A percentile compares a stretch with the other conserved stretches of the same genome.
phyloP scores from a whole-genome alignment of 306 rosid genomes.

The Hylodesmum podocarpum region DNA sequence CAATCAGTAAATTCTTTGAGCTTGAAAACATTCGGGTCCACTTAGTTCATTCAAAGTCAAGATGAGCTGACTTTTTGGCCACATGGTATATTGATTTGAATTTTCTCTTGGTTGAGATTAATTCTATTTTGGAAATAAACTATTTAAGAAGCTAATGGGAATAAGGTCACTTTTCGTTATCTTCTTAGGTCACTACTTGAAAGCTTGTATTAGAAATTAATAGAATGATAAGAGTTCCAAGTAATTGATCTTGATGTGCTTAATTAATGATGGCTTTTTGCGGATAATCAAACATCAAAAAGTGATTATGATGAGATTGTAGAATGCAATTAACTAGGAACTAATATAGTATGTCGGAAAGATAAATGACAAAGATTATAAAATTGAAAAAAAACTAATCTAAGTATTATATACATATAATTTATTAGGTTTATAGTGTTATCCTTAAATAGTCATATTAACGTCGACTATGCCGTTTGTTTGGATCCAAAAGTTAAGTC shows the following conservation, averaged over 20 bases:
- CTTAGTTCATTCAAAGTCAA: slow-evolving; percentile 51
- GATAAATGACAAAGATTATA: slow-evolving; percentile 48
- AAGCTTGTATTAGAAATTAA: slow-evolving; percentile 1
- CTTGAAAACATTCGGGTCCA: slow-evolving; percentile 31
- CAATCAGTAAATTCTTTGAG: slow-evolving; percentile 10
- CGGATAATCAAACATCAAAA: slow-evolving; percentile 39
- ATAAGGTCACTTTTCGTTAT: slow-evolving; percentile 38
- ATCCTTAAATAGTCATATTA: slow-evolving; percentile 34
- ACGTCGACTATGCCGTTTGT: slow-evolving; percentile 35
- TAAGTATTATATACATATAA: slow-evolving; percentile 5
- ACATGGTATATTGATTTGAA: slow-evolving; percentile 2
- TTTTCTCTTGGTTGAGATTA: slow-evolving; percentile 16
- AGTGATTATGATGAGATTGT: slow-evolving; percentile 49
- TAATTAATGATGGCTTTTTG: slow-evolving; percentile 26
- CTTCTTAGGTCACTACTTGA: slow-evolving; percentile 36
- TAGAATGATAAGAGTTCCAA: slow-evolving; percentile 27
- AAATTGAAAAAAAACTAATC: slow-evolving; percentile 34
- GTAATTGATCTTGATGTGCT: neutral
- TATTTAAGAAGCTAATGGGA: slow-evolving; percentile 37
- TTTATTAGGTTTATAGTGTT: slow-evolving; percentile 2
- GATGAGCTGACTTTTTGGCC: slow-evolving; percentile 40
- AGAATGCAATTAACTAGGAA: slow-evolving; percentile 45
- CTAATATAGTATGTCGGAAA: slow-evolving; percentile 54
- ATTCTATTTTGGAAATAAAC: slow-evolving; percentile 30
- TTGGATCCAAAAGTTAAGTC: slow-evolving; percentile 50